phyloP scores from a whole-genome alignment of 2,329 filamentous ascomycete species.

The Didymella glomerata region DNA sequence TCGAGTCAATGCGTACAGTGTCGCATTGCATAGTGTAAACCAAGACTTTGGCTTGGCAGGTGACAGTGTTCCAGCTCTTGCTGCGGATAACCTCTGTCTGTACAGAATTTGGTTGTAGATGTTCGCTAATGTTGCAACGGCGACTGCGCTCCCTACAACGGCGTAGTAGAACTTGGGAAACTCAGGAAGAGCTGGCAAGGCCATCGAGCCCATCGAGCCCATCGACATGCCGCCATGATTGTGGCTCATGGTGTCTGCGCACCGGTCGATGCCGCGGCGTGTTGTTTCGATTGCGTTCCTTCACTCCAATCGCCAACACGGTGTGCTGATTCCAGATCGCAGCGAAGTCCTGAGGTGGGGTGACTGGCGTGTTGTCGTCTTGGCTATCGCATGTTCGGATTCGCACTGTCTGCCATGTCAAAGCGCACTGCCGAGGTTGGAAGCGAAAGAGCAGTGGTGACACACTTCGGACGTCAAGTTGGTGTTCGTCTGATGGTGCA shows the following conservation, averaged over 20 bases:
- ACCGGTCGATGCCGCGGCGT: slow-evolving; percentile 9
- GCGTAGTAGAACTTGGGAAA: slow-evolving; percentile 64
- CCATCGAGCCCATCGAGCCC: slow-evolving; percentile 53
- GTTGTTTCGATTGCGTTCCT: slow-evolving; percentile 21
- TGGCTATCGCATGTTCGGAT: slow-evolving; percentile 16
- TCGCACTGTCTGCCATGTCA: slow-evolving; percentile 15
- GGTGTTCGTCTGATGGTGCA: slow-evolving; percentile 9
- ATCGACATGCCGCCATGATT: slow-evolving; percentile 24
- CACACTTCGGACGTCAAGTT: slow-evolving; percentile 4
- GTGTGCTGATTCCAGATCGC: slow-evolving; percentile 13
- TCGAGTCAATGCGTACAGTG: slow-evolving; percentile 62
- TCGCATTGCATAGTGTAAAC: slow-evolving; percentile 60
- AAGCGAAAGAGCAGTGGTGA: neutral
- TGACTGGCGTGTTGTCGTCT: neutral
- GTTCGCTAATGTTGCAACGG: slow-evolving; percentile 55
- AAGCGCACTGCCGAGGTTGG: neutral
- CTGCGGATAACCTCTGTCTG: slow-evolving; percentile 61
- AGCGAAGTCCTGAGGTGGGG: neutral
- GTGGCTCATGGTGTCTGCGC: slow-evolving; percentile 36
- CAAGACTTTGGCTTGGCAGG: slow-evolving; percentile 64
- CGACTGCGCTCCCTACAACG: slow-evolving; percentile 58
- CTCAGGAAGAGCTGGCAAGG: slow-evolving; percentile 56
- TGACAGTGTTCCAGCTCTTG: slow-evolving; percentile 48
- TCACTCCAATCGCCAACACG: slow-evolving; percentile 10
- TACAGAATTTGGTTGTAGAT: slow-evolving; percentile 59